Evolutionary conservation across 2,329 filamentous ascomycete genomes (phyloP).

Genomic region (Paramyrothecium sp.): DNA sequence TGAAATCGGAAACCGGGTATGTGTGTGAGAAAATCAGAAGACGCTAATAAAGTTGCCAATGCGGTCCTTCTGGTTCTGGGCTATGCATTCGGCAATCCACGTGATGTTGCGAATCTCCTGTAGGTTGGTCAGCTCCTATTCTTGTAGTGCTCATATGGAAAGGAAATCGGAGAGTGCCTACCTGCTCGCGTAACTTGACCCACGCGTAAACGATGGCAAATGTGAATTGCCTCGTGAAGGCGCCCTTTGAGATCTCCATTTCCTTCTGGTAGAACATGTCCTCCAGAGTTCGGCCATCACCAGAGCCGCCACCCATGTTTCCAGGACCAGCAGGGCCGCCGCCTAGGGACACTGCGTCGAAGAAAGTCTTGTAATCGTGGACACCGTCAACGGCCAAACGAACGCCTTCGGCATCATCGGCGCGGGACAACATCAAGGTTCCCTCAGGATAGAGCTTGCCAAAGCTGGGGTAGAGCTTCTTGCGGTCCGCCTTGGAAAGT

Average conservation of each 20-base stretch:
- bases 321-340: constrained; percentile 71
- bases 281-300: constrained; percentile 86
- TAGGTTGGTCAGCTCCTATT: too few relatives aligned
- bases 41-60: constrained; percentile 99
- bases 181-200: constrained; percentile 97
- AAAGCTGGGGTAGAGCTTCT: constrained; percentile 93
- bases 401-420: constrained; percentile 93
- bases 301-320: constrained; percentile 78
- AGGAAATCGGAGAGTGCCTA: constrained; percentile 40
- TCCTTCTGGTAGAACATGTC: constrained; percentile 99
- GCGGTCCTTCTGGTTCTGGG: constrained; percentile 98
- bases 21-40: constrained; percentile 57
- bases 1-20: constrained; percentile 19
- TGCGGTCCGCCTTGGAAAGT: constrained; percentile 86
- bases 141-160: neutral
- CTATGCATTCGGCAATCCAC: constrained; percentile 99
- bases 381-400: constrained; percentile 91
- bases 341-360: constrained; percentile 82
- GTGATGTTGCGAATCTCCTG: constrained; percentile 99
- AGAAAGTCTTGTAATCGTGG: constrained; percentile 91
- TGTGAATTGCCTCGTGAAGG: constrained; percentile 95
- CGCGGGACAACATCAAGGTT: constrained; percentile 88
- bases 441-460: constrained; percentile 92
- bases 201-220: constrained; percentile 94
- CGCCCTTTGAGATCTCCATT: constrained; percentile 95